Evolutionary conservation across 2,329 filamentous ascomycete species (phyloP).

Genomic region (Dryadomyces quercivorus): DNA sequence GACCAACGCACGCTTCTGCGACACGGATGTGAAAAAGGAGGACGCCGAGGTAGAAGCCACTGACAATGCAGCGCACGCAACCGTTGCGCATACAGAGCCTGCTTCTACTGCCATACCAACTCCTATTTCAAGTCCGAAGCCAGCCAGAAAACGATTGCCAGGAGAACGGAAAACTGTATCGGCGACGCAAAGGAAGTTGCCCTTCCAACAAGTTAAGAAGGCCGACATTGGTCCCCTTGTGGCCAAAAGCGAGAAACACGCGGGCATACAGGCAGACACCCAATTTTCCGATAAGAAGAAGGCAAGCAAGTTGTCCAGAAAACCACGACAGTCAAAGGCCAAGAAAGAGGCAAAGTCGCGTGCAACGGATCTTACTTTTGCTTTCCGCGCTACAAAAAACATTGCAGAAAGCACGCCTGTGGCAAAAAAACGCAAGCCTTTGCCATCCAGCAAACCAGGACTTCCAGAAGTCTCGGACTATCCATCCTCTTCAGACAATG

Average conservation of each 20-base stretch:
- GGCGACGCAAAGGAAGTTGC: slow-evolving; percentile 39
- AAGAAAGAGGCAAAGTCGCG: slow-evolving; percentile 17
- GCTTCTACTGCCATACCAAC: slow-evolving; percentile 40
- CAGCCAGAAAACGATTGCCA: slow-evolving; percentile 24
- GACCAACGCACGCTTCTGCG: neutral
- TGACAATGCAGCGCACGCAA: neutral
- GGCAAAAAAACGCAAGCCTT: slow-evolving; percentile 5
- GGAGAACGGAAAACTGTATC: slow-evolving; percentile 19
- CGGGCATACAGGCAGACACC: neutral
- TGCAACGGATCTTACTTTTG: slow-evolving; percentile 20
- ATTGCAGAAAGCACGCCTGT: slow-evolving; percentile 12
- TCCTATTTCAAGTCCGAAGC: slow-evolving; percentile 42
- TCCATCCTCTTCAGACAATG: neutral
- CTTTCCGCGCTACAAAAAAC: slow-evolving; percentile 33
- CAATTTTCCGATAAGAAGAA: neutral
- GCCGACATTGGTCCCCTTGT: neutral
- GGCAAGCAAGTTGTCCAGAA: slow-evolving; percentile 17
- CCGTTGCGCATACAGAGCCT: slow-evolving; percentile 8
- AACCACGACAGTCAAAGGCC: slow-evolving; percentile 19
- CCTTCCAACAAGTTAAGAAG: slow-evolving; percentile 21
- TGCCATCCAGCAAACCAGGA: neutral
- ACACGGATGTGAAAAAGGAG: slow-evolving; percentile 10
- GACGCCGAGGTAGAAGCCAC: neutral
- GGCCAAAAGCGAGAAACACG: neutral
- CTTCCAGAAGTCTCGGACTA: neutral